Conservation (phyloP, 139 green algal species). For the Tetradesmus lagerheimii region DNA sequence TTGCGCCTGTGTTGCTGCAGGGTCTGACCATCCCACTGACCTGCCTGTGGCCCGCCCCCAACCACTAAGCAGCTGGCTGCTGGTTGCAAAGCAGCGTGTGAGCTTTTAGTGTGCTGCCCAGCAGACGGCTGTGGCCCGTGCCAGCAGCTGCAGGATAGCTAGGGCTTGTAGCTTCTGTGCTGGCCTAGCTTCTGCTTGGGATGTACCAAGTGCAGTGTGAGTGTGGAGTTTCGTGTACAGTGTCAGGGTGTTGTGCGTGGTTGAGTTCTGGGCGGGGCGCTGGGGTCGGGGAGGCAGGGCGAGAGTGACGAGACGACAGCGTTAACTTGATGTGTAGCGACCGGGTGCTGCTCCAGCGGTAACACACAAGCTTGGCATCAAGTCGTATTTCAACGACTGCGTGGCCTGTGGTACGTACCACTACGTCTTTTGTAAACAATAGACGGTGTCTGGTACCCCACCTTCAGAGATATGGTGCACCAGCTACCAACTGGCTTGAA, state of each 20-base stretch:
- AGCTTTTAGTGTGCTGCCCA: neutral
- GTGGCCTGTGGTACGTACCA: too few species aligned
- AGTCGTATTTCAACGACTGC: too few species aligned
- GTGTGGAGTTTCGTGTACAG: constrained; percentile 23
- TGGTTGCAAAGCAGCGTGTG: neutral
- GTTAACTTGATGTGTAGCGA: neutral
- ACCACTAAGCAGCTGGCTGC: constrained; percentile 21
- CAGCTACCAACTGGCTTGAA: too few species aligned
- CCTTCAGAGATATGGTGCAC: too few species aligned
- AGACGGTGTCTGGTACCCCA: too few species aligned
- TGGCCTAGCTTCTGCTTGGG: neutral
- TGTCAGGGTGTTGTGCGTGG: neutral
- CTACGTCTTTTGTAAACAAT: too few species aligned
- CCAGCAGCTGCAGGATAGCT: constrained; percentile 5
- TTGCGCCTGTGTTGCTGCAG: constrained; percentile 37
- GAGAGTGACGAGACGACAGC: neutral
- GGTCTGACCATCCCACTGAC: constrained; percentile 79
- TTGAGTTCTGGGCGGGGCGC: constrained; percentile 19
- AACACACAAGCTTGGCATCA: neutral
- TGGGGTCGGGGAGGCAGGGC: neutral
- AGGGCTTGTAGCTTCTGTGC: neutral
- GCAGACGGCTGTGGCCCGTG: neutral
- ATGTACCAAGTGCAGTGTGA: neutral
- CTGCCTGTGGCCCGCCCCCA: constrained; percentile 78
- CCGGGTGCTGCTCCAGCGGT: neutral